phyloP scores from a whole-genome alignment of 345 rosid genomes.

The Hevea brasiliensis region DNA sequence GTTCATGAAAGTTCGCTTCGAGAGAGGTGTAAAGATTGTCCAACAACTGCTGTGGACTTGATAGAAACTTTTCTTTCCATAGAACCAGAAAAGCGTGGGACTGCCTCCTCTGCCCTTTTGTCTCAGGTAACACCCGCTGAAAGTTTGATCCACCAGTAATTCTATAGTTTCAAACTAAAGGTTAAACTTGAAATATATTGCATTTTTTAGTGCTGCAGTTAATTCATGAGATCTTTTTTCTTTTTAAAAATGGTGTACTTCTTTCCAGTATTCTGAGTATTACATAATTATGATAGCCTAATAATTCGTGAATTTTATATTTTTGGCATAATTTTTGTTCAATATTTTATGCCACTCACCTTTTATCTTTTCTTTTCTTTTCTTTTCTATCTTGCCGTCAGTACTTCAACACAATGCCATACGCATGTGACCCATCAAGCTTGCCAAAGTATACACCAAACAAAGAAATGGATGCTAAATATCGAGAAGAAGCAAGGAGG shows the following conservation, averaged over 20 bases:
- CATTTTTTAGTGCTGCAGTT: too few species aligned
- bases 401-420: constrained; percentile 64
- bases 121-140: constrained; percentile 46
- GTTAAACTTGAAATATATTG: not conserved
- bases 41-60: constrained; percentile 46
- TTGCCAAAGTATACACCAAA: constrained; percentile 76
- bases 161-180: not conserved
- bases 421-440: constrained; percentile 65
- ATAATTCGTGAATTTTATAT: too few species aligned
- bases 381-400: constrained; percentile 17
- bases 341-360: not conserved
- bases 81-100: constrained; percentile 66
- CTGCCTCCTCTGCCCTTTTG: constrained; percentile 71
- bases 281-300: too few species aligned
- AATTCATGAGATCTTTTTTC: too few species aligned
- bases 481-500: constrained; percentile 62
- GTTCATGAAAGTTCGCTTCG: constrained; percentile 49
- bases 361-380: not conserved
- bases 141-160: constrained; percentile 3
- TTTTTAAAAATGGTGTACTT: not conserved
- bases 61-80: constrained; percentile 59
- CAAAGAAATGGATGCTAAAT: constrained; percentile 76
- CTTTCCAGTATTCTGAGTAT: not conserved
- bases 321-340: too few species aligned
- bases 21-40: constrained; percentile 58